These are phyloP conservation scores for Trapa bicornis DNA, from an alignment of 345 rosid species.

Conservation along the genomic window DNA sequence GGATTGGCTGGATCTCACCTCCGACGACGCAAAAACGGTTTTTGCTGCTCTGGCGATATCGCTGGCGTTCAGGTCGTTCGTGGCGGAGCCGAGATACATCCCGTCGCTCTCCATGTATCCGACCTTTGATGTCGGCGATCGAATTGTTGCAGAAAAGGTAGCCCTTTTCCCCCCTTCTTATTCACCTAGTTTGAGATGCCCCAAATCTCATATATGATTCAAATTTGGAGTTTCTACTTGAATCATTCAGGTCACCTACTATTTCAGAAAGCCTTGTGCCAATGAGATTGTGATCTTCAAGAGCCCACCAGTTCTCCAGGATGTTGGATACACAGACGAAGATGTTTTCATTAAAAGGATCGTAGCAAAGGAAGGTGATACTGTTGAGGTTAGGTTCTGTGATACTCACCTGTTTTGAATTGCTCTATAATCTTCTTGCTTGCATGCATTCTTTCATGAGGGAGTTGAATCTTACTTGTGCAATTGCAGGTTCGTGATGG, in stretches of 20 bases:
- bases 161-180: neutral
- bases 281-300: conserved; percentile 88
- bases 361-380: conserved; percentile 86
- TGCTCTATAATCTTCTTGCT: no score
- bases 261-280: conserved; percentile 88
- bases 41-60: conserved; percentile 60
- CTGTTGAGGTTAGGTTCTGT: conserved; percentile 57
- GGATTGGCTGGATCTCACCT: conserved; percentile 57
- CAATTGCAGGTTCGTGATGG: conserved; percentile 49
- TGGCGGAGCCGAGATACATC: conserved; percentile 91
- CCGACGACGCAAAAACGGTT: conserved; percentile 80
- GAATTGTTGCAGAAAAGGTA: conserved; percentile 93
- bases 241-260: conserved; percentile 57
- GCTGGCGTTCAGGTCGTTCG: conserved; percentile 65
- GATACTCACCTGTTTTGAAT: neutral
- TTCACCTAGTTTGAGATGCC: no score
- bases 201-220: no score
- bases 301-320: conserved; percentile 90
- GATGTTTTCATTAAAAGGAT: conserved; percentile 92
- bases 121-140: conserved; percentile 90
- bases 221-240: neutral
- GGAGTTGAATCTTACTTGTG: neutral
- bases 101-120: conserved; percentile 99
- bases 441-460: no score
- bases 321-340: conserved; percentile 81